A percentile compares a stretch with the other conserved stretches of the same genome.
Evolutionary conservation across 129 eudicot species (phyloP).

Genomic region (Flaveria ramosissima): DNA sequence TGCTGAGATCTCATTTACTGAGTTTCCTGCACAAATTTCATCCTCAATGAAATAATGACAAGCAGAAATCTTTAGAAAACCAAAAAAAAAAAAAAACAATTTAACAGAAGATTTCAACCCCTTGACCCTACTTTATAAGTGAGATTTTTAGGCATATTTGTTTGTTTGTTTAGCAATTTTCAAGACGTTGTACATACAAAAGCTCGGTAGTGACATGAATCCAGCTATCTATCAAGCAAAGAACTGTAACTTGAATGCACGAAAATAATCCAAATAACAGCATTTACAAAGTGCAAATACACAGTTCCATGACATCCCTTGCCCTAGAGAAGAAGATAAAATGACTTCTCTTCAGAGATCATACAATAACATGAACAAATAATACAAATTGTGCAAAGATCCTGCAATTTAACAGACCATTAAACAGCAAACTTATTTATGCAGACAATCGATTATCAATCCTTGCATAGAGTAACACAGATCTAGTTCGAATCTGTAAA

Average conservation of each 20-base stretch:
- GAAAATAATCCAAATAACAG: not conserved
- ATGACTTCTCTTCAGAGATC: not conserved
- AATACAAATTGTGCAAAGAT: slow-evolving; percentile 17
- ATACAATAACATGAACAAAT: slow-evolving; percentile 18
- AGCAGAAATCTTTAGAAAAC: not conserved
- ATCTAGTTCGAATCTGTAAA: slow-evolving; percentile 14
- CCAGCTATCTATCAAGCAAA: not conserved
- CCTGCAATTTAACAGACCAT: slow-evolving; percentile 26
- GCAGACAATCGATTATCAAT: slow-evolving; percentile 22
- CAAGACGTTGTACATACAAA: not conserved
- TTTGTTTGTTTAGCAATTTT: not conserved
- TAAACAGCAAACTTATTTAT: slow-evolving; percentile 29
- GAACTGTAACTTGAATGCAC: not conserved
- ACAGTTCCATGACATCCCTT: not conserved
- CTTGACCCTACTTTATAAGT: no score
- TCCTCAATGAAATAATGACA: not conserved
- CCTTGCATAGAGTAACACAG: slow-evolving; percentile 2
- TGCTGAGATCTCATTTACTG: no score
- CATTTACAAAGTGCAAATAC: slow-evolving; percentile 5
- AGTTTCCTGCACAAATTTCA: not conserved
- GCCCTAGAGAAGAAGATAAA: slow-evolving; percentile 14
- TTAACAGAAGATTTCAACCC: slow-evolving; percentile 5
- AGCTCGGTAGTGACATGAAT: no score
- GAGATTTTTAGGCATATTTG: no score
- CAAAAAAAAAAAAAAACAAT: not conserved